Evolutionary conservation across 495 filamentous ascomycete genomes (phyloP).

Genomic region (Wilcoxina mikolae): DNA sequence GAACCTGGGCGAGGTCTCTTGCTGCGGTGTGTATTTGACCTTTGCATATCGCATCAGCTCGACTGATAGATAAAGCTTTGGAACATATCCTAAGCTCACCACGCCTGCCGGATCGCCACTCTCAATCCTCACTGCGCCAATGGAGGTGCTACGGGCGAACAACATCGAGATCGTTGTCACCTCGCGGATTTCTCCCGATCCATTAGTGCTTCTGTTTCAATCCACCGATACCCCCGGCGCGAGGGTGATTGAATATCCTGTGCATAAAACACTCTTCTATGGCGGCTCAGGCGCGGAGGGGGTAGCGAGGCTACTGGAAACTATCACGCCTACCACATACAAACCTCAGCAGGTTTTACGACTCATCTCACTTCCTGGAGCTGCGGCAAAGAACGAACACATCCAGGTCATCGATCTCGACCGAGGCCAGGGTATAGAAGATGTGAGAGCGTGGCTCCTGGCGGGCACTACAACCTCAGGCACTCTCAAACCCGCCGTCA

Average conservation of each 20-base stretch:
- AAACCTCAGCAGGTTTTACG: slow-evolving; percentile 27
- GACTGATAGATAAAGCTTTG: neutral
- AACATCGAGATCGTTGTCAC: slow-evolving; percentile 34
- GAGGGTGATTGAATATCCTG: slow-evolving; percentile 54
- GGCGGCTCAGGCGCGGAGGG: slow-evolving; percentile 46
- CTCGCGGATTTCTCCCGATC: neutral
- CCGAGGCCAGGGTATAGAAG: slow-evolving; percentile 28
- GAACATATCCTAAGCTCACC: slow-evolving; percentile 8
- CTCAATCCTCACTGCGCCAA: slow-evolving; percentile 48
- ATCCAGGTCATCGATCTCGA: slow-evolving; percentile 44
- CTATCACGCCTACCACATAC: neutral
- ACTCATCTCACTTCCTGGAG: slow-evolving; percentile 20
- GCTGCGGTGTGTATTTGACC: neutral
- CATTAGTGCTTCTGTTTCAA: slow-evolving; percentile 3
- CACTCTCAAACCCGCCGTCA: slow-evolving; percentile 44
- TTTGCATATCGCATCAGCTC: neutral
- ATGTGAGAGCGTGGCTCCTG: slow-evolving; percentile 6
- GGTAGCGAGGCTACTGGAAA: slow-evolving; percentile 38
- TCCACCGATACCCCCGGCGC: slow-evolving; percentile 10
- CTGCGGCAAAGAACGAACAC: slow-evolving; percentile 30
- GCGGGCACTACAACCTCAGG: slow-evolving; percentile 5
- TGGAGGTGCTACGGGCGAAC: slow-evolving; percentile 48
- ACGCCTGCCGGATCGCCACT: slow-evolving; percentile 19
- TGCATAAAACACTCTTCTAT: slow-evolving; percentile 68
- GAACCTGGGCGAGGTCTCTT: neutral